These are phyloP conservation scores for Gastrolobium bilobum DNA, from an alignment of 306 rosid genomes.

Conservation along the genomic window DNA sequence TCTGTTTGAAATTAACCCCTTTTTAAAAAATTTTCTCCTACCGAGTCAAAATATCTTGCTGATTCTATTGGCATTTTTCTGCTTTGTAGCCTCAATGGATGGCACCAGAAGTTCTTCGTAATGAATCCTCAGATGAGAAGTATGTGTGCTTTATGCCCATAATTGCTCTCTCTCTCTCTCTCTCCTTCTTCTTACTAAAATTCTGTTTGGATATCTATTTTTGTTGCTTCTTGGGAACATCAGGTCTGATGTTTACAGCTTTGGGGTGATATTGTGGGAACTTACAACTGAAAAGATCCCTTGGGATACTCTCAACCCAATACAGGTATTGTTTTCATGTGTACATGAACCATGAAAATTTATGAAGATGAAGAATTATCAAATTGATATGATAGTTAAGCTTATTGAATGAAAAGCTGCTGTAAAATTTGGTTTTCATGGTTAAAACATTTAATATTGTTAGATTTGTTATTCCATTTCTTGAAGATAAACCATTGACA, in stretches of 20 bases:
- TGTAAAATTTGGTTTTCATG: conserved; percentile 5
- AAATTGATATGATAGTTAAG: conserved; percentile 11
- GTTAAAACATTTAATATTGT: conserved; percentile 19
- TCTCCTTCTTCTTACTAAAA: not conserved
- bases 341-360: conserved; percentile 27
- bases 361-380: not conserved
- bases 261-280: conserved; percentile 98
- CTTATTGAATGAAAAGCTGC: not conserved
- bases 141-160: conserved; percentile 50
- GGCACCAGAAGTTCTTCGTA: conserved; percentile 67
- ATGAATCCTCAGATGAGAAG: conserved; percentile 64
- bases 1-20: conserved; percentile 27
- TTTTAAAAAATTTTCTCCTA: not conserved
- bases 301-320: conserved; percentile 94
- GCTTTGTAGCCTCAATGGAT: conserved; percentile 64
- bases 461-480: conserved; percentile 17
- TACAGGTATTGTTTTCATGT: conserved; percentile 81
- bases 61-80: conserved; percentile 36
- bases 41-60: conserved; percentile 37
- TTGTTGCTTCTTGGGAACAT: conserved; percentile 48
- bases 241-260: conserved; percentile 98
- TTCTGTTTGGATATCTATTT: conserved; percentile 11
- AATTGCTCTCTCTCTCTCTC: not conserved
- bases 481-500: not conserved
- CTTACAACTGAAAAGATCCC: conserved; percentile 96